Percentiles rank a stretch among this genome's conserved stretches.
These are phyloP conservation scores for Marasmius fiardii DNA, from an alignment of 1,284 basidiomycete species.

Conservation along the genomic window DNA sequence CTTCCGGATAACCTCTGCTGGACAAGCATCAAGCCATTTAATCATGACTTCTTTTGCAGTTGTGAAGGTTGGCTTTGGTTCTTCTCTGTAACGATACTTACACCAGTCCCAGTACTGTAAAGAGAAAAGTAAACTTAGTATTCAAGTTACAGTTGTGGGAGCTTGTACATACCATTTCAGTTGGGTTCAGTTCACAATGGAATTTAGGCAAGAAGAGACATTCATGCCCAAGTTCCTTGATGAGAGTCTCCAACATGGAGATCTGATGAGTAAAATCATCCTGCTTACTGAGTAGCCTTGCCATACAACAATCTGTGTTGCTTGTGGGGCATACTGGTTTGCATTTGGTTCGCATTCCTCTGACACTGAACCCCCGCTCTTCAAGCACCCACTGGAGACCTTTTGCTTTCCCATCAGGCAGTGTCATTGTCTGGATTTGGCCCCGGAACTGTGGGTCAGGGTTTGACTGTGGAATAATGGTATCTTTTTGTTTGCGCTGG, in stretches of 20 bases:
- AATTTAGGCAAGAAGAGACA: conserved; percentile 28
- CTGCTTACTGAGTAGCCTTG: conserved; percentile 26
- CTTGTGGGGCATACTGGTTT: conserved; percentile 24
- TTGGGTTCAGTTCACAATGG: conserved; percentile 27
- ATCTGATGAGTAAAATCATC: conserved; percentile 31
- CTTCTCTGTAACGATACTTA: conserved; percentile 25
- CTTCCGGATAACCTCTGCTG: background rate
- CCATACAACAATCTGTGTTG: conserved; percentile 30
- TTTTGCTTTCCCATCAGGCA: conserved; percentile 17
- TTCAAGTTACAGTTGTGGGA: conserved; percentile 11
- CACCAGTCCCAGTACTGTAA: conserved; percentile 28
- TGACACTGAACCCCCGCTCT: conserved; percentile 23
- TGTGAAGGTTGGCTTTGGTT: conserved; percentile 23
- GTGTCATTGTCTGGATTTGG: conserved; percentile 23
- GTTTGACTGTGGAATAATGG: conserved; percentile 25
- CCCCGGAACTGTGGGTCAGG: conserved; percentile 16
- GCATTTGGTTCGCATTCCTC: conserved; percentile 18
- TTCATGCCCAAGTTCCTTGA: conserved; percentile 7
- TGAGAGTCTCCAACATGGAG: conserved; percentile 23
- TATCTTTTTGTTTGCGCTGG: conserved; percentile 23
- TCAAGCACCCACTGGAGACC: conserved; percentile 23
- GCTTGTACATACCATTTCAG: conserved; percentile 25
- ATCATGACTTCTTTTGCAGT: conserved; percentile 23
- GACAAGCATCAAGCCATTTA: background rate
- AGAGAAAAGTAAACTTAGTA: background rate